Evolutionary conservation across 768 basidiomycete species (phyloP).

Genomic region (Russula griseocarnosa): DNA sequence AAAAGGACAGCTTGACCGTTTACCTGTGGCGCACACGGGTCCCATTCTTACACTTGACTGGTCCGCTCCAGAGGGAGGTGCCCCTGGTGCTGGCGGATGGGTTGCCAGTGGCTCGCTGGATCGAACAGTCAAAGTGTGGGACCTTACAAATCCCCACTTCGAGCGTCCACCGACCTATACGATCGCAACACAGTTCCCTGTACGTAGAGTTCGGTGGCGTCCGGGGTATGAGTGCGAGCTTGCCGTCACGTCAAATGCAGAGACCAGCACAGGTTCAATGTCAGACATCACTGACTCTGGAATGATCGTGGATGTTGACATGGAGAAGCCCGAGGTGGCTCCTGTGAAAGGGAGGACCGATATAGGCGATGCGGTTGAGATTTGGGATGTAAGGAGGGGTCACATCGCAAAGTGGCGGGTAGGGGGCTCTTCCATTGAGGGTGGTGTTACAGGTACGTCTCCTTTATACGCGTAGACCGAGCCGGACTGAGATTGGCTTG

Average conservation of each 20-base stretch:
- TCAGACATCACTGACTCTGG: slow-evolving; percentile 28
- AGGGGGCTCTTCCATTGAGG: slow-evolving; percentile 58
- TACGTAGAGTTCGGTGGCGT: slow-evolving; percentile 72
- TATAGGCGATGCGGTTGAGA: slow-evolving; percentile 62
- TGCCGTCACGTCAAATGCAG: slow-evolving; percentile 64
- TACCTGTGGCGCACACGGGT: slow-evolving; percentile 69
- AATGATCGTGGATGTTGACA: slow-evolving; percentile 2
- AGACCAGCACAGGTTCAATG: slow-evolving; percentile 42
- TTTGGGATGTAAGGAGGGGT: slow-evolving; percentile 81
- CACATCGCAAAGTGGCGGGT: slow-evolving; percentile 84
- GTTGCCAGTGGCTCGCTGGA: slow-evolving; percentile 77
- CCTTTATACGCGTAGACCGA: background rate
- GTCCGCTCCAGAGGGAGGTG: slow-evolving; percentile 40
- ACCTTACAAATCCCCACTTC: slow-evolving; percentile 56
- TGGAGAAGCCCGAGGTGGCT: slow-evolving; percentile 23
- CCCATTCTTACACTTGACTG: slow-evolving; percentile 74
- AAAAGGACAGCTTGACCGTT: slow-evolving; percentile 64
- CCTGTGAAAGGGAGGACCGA: slow-evolving; percentile 22
- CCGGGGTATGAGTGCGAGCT: slow-evolving; percentile 73
- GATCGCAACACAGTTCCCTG: slow-evolving; percentile 69
- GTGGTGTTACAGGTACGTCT: slow-evolving; percentile 65
- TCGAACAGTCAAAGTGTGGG: slow-evolving; percentile 80
- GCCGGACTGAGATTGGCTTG: background rate
- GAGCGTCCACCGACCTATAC: slow-evolving; percentile 63
- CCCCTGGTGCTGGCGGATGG: slow-evolving; percentile 49